phyloP scores from a whole-genome alignment of 257 asterid genomes.

The Galeopsis tetrahit region DNA sequence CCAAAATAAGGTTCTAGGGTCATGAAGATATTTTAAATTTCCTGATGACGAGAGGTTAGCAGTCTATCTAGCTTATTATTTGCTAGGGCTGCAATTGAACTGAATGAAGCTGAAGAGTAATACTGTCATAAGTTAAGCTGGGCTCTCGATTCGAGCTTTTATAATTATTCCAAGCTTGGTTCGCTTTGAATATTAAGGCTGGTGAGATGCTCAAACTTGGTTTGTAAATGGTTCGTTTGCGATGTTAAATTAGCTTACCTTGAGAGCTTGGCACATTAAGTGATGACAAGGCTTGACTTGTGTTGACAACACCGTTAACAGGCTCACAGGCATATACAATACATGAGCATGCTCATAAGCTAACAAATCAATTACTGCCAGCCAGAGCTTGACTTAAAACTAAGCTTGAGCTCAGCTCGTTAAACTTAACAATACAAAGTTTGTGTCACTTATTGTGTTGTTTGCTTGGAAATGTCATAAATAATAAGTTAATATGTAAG shows the following conservation, averaged over 20 bases:
- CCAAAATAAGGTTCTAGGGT: constrained; percentile 4
- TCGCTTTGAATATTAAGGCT: neutral
- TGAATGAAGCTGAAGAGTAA: neutral
- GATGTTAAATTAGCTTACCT: neutral
- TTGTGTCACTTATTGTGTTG: constrained; percentile 4
- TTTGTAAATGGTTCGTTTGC: neutral
- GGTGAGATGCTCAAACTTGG: neutral
- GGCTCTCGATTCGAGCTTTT: neutral
- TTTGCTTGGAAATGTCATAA: constrained; percentile 21
- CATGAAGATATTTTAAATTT: constrained; percentile 5
- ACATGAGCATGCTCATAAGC: neutral
- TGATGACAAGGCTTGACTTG: neutral
- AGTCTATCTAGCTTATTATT: constrained; percentile 12
- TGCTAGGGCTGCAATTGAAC: neutral
- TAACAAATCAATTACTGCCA: neutral
- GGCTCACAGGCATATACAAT: neutral
- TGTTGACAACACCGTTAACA: neutral
- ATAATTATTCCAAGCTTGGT: neutral
- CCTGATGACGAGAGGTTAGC: neutral
- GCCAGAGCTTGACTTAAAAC: neutral
- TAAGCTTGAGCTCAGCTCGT: neutral
- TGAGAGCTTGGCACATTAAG: neutral
- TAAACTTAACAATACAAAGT: neutral
- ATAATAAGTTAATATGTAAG: constrained; percentile 1
- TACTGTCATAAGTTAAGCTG: neutral